Evolutionary conservation across 2,329 filamentous ascomycete species (phyloP).

Genomic region (Monascus ruber): DNA sequence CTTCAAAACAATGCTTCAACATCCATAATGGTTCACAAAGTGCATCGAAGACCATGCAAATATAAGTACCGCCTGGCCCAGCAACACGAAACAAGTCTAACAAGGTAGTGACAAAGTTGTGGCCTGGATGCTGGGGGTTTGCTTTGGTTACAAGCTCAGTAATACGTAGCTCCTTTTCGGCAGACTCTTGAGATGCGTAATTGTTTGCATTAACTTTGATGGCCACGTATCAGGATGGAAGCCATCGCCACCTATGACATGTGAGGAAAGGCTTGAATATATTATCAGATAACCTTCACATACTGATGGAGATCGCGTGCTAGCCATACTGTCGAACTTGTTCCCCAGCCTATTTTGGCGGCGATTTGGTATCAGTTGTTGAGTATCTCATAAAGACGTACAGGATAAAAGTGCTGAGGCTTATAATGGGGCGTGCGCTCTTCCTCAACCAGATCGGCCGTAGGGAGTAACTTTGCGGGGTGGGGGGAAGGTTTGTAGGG

Average conservation of each 20-base stretch:
- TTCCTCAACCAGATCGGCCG: conserved; percentile 9
- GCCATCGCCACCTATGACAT: conserved; percentile 6
- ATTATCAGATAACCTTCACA: conserved; percentile 1
- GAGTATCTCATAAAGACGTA: conserved; percentile 21
- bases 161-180: conserved; percentile 15
- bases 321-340: conserved; percentile 32
- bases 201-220: conserved; percentile 19
- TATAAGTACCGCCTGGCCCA: conserved; percentile 16
- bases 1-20: conserved; percentile 13
- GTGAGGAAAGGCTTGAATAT: too few relatives aligned
- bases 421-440: conserved; percentile 8
- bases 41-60: conserved; percentile 27
- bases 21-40: conserved; percentile 26
- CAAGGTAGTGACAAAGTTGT: conserved; percentile 10
- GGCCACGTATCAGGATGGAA: conserved; percentile 13
- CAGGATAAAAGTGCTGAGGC: conserved; percentile 19
- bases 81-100: conserved; percentile 17
- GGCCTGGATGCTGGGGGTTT: conserved; percentile 13
- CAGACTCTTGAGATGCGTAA: conserved; percentile 3
- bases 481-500: not conserved
- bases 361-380: conserved; percentile 25
- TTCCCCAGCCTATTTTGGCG: conserved; percentile 30
- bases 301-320: conserved; percentile 19
- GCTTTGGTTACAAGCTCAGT: conserved; percentile 13
- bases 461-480: not conserved